Percentiles rank a stretch among this genome's conserved stretches.
These are phyloP conservation scores for Boletus rex-veris DNA, from an alignment of 768 basidiomycete genomes.

Conservation along the genomic window DNA sequence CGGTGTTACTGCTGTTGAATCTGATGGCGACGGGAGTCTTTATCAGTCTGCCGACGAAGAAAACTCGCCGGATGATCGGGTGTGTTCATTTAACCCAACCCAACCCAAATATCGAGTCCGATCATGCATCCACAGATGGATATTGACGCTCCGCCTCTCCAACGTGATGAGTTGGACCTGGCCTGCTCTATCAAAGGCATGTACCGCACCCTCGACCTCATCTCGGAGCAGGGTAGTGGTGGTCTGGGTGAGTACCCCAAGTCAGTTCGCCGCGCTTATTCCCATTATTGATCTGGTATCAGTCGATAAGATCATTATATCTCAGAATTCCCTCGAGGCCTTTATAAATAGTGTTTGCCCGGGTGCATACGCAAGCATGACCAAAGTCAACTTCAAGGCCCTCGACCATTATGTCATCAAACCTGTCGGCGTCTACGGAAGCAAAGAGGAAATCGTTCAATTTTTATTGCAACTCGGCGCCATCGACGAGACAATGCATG, in stretches of 20 bases:
- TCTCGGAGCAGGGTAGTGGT: slow-evolving; percentile 47
- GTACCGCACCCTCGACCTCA: slow-evolving; percentile 52
- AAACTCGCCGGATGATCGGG: slow-evolving; percentile 1
- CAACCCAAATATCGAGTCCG: background rate
- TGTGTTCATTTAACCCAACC: background rate
- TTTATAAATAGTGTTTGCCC: slow-evolving; percentile 49
- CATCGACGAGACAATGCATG: slow-evolving; percentile 42
- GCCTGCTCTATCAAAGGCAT: slow-evolving; percentile 38
- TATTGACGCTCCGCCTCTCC: slow-evolving; percentile 1
- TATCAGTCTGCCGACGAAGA: slow-evolving; percentile 16
- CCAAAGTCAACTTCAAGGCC: slow-evolving; percentile 52
- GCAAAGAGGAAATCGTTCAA: slow-evolving; percentile 45
- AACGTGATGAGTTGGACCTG: slow-evolving; percentile 20
- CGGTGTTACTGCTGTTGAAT: background rate
- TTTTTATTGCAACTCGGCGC: slow-evolving; percentile 38
- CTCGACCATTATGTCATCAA: slow-evolving; percentile 46
- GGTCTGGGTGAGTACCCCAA: slow-evolving; percentile 48
- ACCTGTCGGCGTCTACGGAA: slow-evolving; percentile 58
- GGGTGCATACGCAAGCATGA: slow-evolving; percentile 50
- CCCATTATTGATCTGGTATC: slow-evolving; percentile 25
- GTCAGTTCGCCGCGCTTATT: slow-evolving; percentile 26
- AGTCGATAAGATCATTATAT: slow-evolving; percentile 51
- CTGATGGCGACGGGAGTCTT: slow-evolving; percentile 11
- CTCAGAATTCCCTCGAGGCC: slow-evolving; percentile 44
- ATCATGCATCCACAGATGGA: slow-evolving; percentile 18